Evolutionary conservation across 139 green algal genomes (phyloP).

Genomic region (Closterium sp.): DNA sequence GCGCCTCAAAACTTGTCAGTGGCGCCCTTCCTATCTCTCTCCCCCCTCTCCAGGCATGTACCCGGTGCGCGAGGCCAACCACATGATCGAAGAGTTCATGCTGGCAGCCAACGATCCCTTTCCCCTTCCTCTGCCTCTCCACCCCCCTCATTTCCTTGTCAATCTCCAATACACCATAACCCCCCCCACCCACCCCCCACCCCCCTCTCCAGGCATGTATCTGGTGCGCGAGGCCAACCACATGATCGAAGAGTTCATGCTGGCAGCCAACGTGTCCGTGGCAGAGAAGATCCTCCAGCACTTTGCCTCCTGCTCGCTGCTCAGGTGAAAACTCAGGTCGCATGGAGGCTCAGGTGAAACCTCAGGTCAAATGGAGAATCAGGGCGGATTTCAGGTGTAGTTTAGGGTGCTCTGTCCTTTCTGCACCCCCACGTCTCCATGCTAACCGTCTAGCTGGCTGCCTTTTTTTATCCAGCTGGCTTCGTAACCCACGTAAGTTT

Average conservation of each 20-base stretch:
- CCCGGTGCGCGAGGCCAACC: slow-evolving; percentile 84
- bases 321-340: slow-evolving; percentile 25
- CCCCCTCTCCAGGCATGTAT: slow-evolving; percentile 73
- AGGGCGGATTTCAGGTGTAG: too few relatives aligned
- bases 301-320: slow-evolving; percentile 51
- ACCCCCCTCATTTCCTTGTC: too few relatives aligned
- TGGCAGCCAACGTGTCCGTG: slow-evolving; percentile 89
- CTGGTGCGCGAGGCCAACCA: slow-evolving; percentile 86
- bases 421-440: too few relatives aligned
- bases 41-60: slow-evolving; percentile 72
- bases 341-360: not conserved
- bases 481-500: too few relatives aligned
- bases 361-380: not conserved
- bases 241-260: slow-evolving; percentile 99
- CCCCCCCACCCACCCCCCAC: too few relatives aligned
- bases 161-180: too few relatives aligned
- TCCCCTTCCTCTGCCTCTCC: too few relatives aligned
- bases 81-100: slow-evolving; percentile 99
- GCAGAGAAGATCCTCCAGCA: slow-evolving; percentile 74
- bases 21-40: too few relatives aligned
- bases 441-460: too few relatives aligned
- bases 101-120: not conserved
- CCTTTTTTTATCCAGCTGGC: too few relatives aligned
- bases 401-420: not conserved
- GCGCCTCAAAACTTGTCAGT: not conserved